These are phyloP conservation scores for Graphiopsis chlorocephala DNA, from an alignment of 2,329 filamentous ascomycete genomes.

Conservation along the genomic window DNA sequence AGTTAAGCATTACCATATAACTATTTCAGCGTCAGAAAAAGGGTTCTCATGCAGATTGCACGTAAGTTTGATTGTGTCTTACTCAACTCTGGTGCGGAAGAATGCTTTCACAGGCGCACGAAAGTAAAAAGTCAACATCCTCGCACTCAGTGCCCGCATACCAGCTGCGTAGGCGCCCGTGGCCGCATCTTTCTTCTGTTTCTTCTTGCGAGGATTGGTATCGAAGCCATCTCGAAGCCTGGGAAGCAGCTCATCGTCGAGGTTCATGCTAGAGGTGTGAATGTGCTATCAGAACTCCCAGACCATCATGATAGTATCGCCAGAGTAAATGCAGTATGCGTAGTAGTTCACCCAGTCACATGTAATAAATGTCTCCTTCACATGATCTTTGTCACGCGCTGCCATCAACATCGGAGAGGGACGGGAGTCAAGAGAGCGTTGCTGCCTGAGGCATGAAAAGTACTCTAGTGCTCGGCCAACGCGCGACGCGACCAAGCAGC, in stretches of 20 bases:
- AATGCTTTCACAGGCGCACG: constrained; percentile 88
- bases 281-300: neutral
- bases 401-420: neutral
- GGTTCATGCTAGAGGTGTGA: constrained; percentile 8
- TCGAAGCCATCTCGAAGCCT: constrained; percentile 12
- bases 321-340: neutral
- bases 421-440: neutral
- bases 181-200: constrained; percentile 58
- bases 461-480: neutral
- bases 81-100: constrained; percentile 86
- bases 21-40: constrained; percentile 31
- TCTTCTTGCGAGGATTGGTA: constrained; percentile 30
- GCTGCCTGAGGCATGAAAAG: neutral
- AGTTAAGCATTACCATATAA: constrained; percentile 46
- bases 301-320: neutral
- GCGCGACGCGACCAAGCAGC: constrained; percentile 1
- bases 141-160: constrained; percentile 77
- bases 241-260: constrained; percentile 15
- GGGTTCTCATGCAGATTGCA: neutral
- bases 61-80: constrained; percentile 37
- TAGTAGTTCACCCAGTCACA: neutral
- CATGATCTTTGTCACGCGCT: neutral
- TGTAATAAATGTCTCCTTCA: neutral
- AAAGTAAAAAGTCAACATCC: constrained; percentile 87
- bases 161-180: constrained; percentile 81